These are phyloP conservation scores for Kwoniella botswanensis DNA, from an alignment of 768 basidiomycete genomes.

Conservation along the genomic window DNA sequence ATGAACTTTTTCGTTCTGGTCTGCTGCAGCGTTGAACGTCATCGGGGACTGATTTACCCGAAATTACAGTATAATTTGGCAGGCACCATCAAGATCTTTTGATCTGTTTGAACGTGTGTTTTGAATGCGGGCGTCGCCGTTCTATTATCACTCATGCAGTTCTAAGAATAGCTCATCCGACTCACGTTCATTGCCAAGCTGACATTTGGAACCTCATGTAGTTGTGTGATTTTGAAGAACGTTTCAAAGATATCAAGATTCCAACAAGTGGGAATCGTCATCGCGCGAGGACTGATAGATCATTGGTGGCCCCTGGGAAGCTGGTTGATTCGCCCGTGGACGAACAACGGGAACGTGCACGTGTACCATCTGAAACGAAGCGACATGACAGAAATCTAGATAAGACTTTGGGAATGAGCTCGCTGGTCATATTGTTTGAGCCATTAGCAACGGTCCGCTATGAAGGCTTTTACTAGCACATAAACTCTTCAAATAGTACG, in stretches of 20 bases:
- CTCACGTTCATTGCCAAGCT: background rate
- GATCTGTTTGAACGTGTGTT: background rate
- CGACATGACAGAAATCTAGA: too few relatives aligned
- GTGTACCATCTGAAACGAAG: too few relatives aligned
- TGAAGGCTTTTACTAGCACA: too few relatives aligned
- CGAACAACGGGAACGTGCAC: too few relatives aligned
- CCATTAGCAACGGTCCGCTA: too few relatives aligned
- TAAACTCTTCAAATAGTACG: too few relatives aligned
- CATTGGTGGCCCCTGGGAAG: background rate
- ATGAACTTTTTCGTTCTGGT: background rate
- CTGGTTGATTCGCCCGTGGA: too few relatives aligned
- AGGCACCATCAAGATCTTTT: background rate
- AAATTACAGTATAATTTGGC: background rate
- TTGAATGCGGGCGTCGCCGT: background rate
- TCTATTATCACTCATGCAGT: background rate
- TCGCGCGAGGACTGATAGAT: background rate
- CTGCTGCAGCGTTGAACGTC: background rate
- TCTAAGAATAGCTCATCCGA: background rate
- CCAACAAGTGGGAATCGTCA: too few relatives aligned
- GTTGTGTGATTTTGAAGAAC: background rate
- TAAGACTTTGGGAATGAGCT: too few relatives aligned
- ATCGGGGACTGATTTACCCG: background rate
- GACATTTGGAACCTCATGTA: background rate
- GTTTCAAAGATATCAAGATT: too few relatives aligned
- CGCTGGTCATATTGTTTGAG: too few relatives aligned